Evolutionary conservation across 768 basidiomycete genomes (phyloP).

Genomic region (Pleurotus tuber-regium): DNA sequence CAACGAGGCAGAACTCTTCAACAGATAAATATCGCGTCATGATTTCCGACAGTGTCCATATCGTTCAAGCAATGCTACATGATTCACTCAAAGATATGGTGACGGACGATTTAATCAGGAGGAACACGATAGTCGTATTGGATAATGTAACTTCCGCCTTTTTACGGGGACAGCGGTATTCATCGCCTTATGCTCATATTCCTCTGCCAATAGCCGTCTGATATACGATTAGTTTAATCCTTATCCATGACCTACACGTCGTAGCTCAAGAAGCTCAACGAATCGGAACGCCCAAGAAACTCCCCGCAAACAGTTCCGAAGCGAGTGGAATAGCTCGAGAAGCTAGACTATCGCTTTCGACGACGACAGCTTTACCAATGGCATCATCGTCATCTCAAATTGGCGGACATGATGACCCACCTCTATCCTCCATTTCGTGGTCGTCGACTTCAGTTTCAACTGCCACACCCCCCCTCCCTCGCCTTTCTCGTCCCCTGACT

Average conservation of each 20-base stretch:
- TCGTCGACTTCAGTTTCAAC: too few relatives aligned
- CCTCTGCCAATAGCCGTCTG: neutral
- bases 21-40: conserved; percentile 1
- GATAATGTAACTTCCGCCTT: neutral
- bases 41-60: neutral
- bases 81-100: neutral
- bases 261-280: neutral
- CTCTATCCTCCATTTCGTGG: too few relatives aligned
- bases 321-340: conserved; percentile 8
- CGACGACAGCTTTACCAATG: neutral
- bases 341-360: neutral
- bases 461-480: too few relatives aligned
- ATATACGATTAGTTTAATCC: neutral
- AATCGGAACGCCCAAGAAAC: neutral
- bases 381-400: neutral
- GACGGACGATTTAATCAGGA: neutral
- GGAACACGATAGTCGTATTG: neutral
- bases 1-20: too few relatives aligned
- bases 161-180: conserved; percentile 1
- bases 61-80: neutral
- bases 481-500: neutral
- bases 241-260: neutral
- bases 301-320: conserved; percentile 1
- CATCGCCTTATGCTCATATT: neutral
- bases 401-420: too few relatives aligned